Evolutionary conservation across 768 basidiomycete species (phyloP).

Genomic region (Boletus vermiculosoides): DNA sequence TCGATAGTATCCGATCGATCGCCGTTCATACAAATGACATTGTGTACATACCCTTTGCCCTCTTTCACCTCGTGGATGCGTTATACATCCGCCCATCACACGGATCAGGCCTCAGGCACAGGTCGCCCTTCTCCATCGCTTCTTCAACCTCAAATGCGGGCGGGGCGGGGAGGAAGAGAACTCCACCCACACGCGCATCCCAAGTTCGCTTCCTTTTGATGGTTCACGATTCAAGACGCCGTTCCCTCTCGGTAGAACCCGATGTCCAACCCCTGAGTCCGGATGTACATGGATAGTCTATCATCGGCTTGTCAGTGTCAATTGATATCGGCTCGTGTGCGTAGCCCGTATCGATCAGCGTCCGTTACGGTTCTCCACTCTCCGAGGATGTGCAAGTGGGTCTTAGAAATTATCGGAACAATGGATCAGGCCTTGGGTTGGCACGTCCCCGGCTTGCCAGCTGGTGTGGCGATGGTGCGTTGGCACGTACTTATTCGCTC

Average conservation of each 20-base stretch:
- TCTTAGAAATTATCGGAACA: too few species aligned
- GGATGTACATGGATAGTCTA: neutral
- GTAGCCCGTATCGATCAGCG: neutral
- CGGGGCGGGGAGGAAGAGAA: neutral
- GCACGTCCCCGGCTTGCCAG: too few species aligned
- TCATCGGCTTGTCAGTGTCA: neutral
- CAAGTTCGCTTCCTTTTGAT: neutral
- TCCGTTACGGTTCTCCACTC: neutral
- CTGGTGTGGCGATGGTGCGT: too few species aligned
- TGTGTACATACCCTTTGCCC: neutral
- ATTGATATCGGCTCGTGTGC: too few species aligned
- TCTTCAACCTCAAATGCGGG: neutral
- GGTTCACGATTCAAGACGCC: neutral
- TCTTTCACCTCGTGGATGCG: neutral
- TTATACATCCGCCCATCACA: neutral
- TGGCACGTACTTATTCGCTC: too few species aligned
- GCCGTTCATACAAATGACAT: neutral
- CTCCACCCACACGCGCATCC: neutral
- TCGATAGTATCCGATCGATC: neutral
- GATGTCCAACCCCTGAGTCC: too few species aligned
- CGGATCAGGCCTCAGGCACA: neutral
- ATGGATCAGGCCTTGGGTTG: too few species aligned
- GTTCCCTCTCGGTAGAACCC: neutral
- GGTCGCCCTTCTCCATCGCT: neutral
- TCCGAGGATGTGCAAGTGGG: neutral